A percentile compares a stretch with the other conserved stretches of the same genome.
Evolutionary conservation across 306 rosid genomes (phyloP).

Genomic region (Prunus fruticosa): DNA sequence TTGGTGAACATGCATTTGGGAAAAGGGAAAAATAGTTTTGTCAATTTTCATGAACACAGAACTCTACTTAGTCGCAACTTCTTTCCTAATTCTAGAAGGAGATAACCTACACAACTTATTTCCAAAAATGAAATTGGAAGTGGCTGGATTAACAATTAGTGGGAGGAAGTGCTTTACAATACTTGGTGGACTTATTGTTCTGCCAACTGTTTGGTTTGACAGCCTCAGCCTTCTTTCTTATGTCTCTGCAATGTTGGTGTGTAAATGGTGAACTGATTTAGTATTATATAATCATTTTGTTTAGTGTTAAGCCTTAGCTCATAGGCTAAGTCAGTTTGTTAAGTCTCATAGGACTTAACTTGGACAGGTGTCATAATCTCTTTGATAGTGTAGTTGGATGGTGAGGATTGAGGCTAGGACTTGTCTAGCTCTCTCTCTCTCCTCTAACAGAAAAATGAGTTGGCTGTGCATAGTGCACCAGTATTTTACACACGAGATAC

Average conservation of each 20-base stretch:
- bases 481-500: too few species aligned
- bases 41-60: constrained; percentile 45
- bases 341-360: too few species aligned
- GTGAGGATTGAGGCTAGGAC: too few species aligned
- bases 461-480: too few species aligned
- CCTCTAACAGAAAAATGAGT: too few species aligned
- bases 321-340: too few species aligned
- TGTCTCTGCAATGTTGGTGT: constrained; percentile 55
- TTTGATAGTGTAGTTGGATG: too few species aligned
- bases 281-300: too few species aligned
- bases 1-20: constrained; percentile 65
- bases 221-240: constrained; percentile 52
- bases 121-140: constrained; percentile 25
- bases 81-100: constrained; percentile 60
- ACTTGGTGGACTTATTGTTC: constrained; percentile 35
- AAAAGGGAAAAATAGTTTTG: constrained; percentile 39
- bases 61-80: constrained; percentile 53
- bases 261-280: too few species aligned
- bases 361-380: too few species aligned
- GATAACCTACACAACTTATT: constrained; percentile 52
- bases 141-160: constrained; percentile 31
- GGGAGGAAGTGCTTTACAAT: constrained; percentile 43
- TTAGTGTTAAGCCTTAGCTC: too few species aligned
- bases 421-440: too few species aligned
- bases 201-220: constrained; percentile 61